Evolutionary conservation across 2,329 filamentous ascomycete species (phyloP), one percentile per base, ranked within the genome.

Genomic region (Aspergillus unguis): DNA sequence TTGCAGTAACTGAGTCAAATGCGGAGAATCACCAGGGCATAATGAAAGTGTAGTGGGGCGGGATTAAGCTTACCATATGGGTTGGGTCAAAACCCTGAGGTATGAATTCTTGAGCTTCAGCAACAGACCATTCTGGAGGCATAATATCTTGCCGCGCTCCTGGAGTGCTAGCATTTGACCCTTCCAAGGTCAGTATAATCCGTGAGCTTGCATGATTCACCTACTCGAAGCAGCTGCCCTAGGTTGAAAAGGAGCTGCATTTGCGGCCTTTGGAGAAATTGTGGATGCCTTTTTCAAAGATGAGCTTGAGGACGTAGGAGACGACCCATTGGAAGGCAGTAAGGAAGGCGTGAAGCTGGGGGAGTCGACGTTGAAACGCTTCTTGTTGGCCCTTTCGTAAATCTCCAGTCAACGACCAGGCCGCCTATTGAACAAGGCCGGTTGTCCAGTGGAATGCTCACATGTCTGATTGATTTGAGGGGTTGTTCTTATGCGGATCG

Each of bases 301-400:
- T 26, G 66, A 59, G 36, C 58, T 50, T 23, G 60, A 56, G 2
- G 48, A 48, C 9, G 60, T 62, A 7, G 62, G 61, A 9, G 66
- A 67, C 2, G 67, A 66, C 33, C 71, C 72, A 48, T 74, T 74
- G 31, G 66, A 63, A 32, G 71, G 65, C 11, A 72, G 54, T 28
- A 70, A 48, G 10, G 82, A 75, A 35, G 92, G 92, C 0, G 90
- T 96, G 70, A 99, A 99, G 44, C 92, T 90, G 9, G 94, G 92
- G 6, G 94, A 97, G 65, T 97, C 94, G 66, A 96, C 94, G 71
- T 95, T 99, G 61, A 99, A 80, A 28, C 87, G 79, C 71, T 91
- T 94, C 72, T 90, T 73, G 59, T 61, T 63, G 52, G 59, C 62
- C 50, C 49, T 52, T 50, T 47, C 29, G 35, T 40, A 29, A 40